Base-by-base conservation (phyloP, 305 asterid genomes). In the Coffea humblotiana region DNA sequence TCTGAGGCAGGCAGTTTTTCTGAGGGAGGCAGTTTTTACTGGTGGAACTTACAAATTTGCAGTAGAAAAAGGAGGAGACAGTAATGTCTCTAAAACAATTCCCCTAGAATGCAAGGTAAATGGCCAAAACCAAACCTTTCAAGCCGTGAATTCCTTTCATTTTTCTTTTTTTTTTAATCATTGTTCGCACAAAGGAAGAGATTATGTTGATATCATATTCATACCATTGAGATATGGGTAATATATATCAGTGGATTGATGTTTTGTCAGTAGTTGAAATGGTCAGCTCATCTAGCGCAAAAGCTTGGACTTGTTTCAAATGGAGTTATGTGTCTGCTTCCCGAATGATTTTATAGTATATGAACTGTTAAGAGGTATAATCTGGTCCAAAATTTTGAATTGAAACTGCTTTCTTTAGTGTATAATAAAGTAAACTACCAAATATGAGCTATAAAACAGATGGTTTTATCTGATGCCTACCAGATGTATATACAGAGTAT, bases 401-500 rank as follows among this genome's bases (percentile, higher is more conserved):
- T 11, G 40, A 2, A n/a, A 25, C 7, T 25, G 40, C 29, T 27
- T 64, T 27, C 40, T 25, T 64, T 61, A 3, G 1, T 25, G 13
- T 8, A 10, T 9, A 32, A 1, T 32, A 63, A 63, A n/a, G 11
- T 29, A 69, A 69, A 65, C 43, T 4, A 16, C 73, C 80, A 71
- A 16, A 11, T 47, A 29, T 61, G 45, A 61, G 40, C 72, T 47
- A 77, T 65, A 37, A 48, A 77, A 29, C 18, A 40, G 73, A 29
- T 32, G 61, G 27, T 63, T n/a, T 45, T 76, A 43, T 32, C 63
- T 76, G 47, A 63, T 61, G 58, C 8, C 72, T 47, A 16, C 8
- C 49, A 48, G 45, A 37, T 61, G 58, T 23, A 73, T 64, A 67
- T 23, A 69, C 29, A 71, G 85, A 63, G 56, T 45, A 65, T 21